A percentile compares a stretch with the other conserved stretches of the same genome.
Conservation (phyloP, 2,329 filamentous ascomycete genomes). For the Xylariaceae sp. region DNA sequence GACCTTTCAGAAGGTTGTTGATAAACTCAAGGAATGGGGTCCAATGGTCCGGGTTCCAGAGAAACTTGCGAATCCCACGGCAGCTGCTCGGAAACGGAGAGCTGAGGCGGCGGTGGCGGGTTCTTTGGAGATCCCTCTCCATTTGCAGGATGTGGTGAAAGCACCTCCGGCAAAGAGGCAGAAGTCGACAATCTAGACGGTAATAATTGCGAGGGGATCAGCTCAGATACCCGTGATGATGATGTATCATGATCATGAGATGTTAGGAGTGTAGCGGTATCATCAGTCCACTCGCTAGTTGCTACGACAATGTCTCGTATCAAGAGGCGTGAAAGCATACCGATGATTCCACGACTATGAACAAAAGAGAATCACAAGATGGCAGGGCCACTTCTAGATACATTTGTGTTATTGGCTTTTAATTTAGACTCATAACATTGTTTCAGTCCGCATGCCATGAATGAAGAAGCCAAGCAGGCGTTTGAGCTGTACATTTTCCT, state of each 20-base stretch:
- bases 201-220: no score
- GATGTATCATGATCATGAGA: not conserved
- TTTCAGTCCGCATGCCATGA: no score
- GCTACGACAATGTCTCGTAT: not conserved
- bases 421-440: no score
- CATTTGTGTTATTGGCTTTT: no score
- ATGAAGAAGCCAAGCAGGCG: no score
- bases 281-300: not conserved
- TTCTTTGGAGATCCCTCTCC: not conserved
- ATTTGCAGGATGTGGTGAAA: not conserved
- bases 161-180: not conserved
- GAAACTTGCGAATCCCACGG: not conserved
- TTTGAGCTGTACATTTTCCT: no score
- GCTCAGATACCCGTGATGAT: no score
- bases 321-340: not conserved
- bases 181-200: not conserved
- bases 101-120: no score
- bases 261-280: not conserved
- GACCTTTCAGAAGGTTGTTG: not conserved
- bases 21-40: conserved; percentile 6
- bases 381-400: no score
- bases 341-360: not conserved
- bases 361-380: not conserved
- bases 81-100: not conserved
- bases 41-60: no score